Base-by-base conservation (phyloP, 2,329 filamentous ascomycete species). In the Aspergillus sp. region DNA sequence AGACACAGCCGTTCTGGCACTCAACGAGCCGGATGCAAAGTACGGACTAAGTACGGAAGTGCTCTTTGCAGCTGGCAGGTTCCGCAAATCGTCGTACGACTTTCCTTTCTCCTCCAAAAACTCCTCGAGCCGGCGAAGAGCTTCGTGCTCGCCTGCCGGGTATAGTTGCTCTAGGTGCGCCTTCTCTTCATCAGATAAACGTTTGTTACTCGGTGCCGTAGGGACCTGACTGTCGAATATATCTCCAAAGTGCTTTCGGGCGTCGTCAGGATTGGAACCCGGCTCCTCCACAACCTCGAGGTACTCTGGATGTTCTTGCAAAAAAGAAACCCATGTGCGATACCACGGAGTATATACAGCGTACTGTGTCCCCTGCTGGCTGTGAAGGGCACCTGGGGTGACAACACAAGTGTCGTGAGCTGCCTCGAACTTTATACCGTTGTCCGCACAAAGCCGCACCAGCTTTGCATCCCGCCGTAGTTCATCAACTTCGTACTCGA, bases 401-500 rank as follows among this genome's bases (percentile, higher is more conserved):
- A 95, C 88, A 1, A 94, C 81, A 54, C 89, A 93, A 4, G 86
- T 88, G 65, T 95, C 90, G 51, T 90, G 87, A 1, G 85, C 75
- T 0, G 84, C 79, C n/a, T 84, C 77, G 55, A 94, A 83, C 1
- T 78, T 75, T 42, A 91, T 80, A 0, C 80, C 84, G 10, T 78
- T 78, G 13, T 82, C 75, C 1, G 84, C 68, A 50, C 85, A 80
- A 37, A 75, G 65, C 23, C 72, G 76, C 1, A 88, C 76, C 59
- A 95, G 69, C 23, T 73, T 74, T 1, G 83, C 81, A 59, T 96
- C 90, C 5, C 90, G 77, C 39, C 90, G 76, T 49, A 95, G 69
- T 69, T 95, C 90, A 61, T 96, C 90, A 0, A 94, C 88, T 65
- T 95, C 90, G 60, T 95, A 95, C 64, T 95, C 90, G 49, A 90